Evolutionary conservation across 768 basidiomycete species (phyloP), one percentile per base, ranked within the genome.

Genomic region (Pleurotus ostreatus): DNA sequence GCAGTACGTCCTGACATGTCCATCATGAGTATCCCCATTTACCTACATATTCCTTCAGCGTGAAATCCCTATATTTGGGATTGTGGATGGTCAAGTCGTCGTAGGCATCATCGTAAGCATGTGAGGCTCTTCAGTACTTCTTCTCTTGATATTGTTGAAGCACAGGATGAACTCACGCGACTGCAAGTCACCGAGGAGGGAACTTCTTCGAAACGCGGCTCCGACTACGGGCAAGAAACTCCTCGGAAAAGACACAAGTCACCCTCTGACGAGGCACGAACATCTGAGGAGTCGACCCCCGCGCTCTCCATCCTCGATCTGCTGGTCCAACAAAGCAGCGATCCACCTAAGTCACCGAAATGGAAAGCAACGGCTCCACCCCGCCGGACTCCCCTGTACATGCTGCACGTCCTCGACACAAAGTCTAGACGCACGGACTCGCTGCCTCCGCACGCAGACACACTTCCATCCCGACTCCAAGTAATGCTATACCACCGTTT

Each of bases 1-100:
- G 83, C 81, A 56, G 88, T 88, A 64, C 63, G 68, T 52, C 16
- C 22, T 54, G 16, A 51, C n/a, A 15, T 2, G 23, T 25, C 23
- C 6, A n/a, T 12, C 26, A 46, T 12, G 15, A 30, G 2, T 22
- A 11, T 34, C 16, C 12, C 7, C 9, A 16, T 61, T 46, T 49
- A 53, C 25, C 53, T 62, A 34, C 30, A 9, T 5, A 5, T 53
- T 30, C 18, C 39, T 58, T 49, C 56, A 92, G 87, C 83, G 93
- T 6, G 94, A 96, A 70, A 76, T 94, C 52, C 91, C 90, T 3
- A 86, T 95, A 2, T 90, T 94, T 59, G 89, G 89, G 0, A 76
- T 91, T 55, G 67, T 92, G 3, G 78, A 88, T 22, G 80, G 71
- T 22, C 74, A 85, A 54, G 71, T 88, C 18, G 77, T 95, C 13